Conservation (phyloP, 106 monocot genomes). For the Xerophyta viscosa region DNA sequence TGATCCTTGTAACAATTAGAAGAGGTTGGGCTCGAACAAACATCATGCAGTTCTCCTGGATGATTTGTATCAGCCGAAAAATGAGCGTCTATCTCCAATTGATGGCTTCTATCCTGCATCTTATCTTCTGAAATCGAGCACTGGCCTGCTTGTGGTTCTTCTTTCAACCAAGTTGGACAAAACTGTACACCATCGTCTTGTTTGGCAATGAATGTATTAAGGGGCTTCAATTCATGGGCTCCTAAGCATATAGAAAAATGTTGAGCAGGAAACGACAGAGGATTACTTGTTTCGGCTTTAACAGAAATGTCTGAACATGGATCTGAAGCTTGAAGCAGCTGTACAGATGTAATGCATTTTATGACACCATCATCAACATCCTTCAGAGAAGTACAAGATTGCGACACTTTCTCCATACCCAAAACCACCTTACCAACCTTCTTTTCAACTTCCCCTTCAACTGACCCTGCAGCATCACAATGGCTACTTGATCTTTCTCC, state of each 20-base stretch:
- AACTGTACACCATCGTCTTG: constrained; percentile 1
- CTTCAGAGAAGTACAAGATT: constrained; percentile 4
- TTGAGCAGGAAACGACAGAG: background rate
- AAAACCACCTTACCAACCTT: constrained; percentile 8
- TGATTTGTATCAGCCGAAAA: constrained; percentile 2
- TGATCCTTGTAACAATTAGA: constrained; percentile 7
- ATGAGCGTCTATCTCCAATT: constrained; percentile 3
- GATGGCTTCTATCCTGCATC: background rate
- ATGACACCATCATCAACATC: constrained; percentile 5
- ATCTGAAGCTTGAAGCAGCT: background rate
- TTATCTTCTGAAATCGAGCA: background rate
- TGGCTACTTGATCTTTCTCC: constrained; percentile 18
- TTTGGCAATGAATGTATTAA: background rate
- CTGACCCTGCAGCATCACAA: constrained; percentile 7
- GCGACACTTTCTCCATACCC: background rate
- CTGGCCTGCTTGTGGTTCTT: constrained; percentile 4
- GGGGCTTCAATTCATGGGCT: constrained; percentile 7
- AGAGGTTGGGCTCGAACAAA: constrained; percentile 1
- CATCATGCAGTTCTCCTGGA: background rate
- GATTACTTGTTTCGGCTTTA: background rate
- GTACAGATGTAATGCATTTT: constrained; percentile 1
- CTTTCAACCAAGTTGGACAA: constrained; percentile 6
- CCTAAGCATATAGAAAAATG: background rate
- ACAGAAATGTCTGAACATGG: background rate
- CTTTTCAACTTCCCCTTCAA: constrained; percentile 17